phyloP scores from a whole-genome alignment of 1,284 basidiomycete species.

The Moesziomyces parantarcticus region DNA sequence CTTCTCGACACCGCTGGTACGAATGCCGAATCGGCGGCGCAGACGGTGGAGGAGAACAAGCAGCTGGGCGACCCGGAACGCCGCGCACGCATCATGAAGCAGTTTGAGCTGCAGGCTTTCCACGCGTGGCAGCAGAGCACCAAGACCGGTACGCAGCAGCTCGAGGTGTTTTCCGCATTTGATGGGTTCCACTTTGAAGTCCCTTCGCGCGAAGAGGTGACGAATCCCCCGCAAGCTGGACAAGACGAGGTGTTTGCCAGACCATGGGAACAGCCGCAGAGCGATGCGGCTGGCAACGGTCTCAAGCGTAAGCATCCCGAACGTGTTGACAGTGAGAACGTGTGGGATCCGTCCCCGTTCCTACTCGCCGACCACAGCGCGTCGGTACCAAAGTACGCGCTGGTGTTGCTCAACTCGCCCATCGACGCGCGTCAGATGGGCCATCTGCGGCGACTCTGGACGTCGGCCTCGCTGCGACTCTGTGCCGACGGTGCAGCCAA shows the following conservation, averaged over 20 bases:
- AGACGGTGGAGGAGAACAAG: slow-evolving; percentile 1
- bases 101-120: slow-evolving; percentile 56
- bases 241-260: slow-evolving; percentile 12
- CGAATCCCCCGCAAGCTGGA: neutral
- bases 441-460: slow-evolving; percentile 49
- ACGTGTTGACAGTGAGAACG: neutral
- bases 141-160: neutral
- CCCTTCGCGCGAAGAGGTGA: slow-evolving; percentile 13
- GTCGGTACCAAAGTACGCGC: slow-evolving; percentile 28
- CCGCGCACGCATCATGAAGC: slow-evolving; percentile 45
- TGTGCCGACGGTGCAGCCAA: slow-evolving; percentile 98
- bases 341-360: slow-evolving; percentile 27
- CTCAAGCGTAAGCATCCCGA: slow-evolving; percentile 29
- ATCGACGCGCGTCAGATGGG: slow-evolving; percentile 37
- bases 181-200: slow-evolving; percentile 46
- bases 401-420: slow-evolving; percentile 56
- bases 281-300: slow-evolving; percentile 10
- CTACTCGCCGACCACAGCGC: slow-evolving; percentile 8
- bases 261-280: slow-evolving; percentile 16
- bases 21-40: slow-evolving; percentile 3
- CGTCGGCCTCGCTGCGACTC: slow-evolving; percentile 63
- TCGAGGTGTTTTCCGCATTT: slow-evolving; percentile 35
- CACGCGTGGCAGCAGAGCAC: slow-evolving; percentile 42
- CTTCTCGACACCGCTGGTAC: slow-evolving; percentile 29
- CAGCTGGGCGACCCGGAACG: slow-evolving; percentile 43